Base-by-base conservation (phyloP, 257 asterid genomes). In the Przewalskia tangutica region DNA sequence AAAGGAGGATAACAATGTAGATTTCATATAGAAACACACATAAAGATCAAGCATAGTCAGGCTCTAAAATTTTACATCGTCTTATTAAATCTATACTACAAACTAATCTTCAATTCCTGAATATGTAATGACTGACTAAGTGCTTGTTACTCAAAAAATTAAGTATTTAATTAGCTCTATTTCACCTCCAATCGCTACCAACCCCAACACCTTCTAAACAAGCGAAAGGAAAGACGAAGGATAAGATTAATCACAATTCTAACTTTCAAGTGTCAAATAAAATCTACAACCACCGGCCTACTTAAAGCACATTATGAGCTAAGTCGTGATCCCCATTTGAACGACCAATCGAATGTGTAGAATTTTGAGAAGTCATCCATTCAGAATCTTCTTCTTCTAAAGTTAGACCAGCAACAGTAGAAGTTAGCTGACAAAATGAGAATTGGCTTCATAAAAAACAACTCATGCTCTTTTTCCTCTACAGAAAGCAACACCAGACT, bases 271-370 rank as follows among this genome's bases (percentile, higher is more conserved):
- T 40, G 48, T 59, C 75, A 63, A 60, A 80, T 32, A n/a, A 34
- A 54, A 48, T 14, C n/a, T 4, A 60, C 13, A 79, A 50, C 64
- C 23, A 16, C 8, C 59, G 55, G 77, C 84, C 14, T 83, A 93
- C 98, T 95, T 90, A 97, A 77, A 92, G 90, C 77, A 95, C 97
- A 5, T 90, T 83, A 83, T 77, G 89, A 82, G 90, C 90, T 66
- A 95, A 85, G 88, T 95, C 99, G 6, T 84, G 91, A 86, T 86
- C 87, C 82, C 97, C 98, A 75, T 95, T 92, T 55, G 93, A 93
- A 85, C 3, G 58, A 66, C 98, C 97, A 83, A 95, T 95, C 11
- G 95, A 8, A 87, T 84, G 91, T 67, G 88, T 76, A 77, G 90
- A 63, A 73, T 86, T 86, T 81, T 80, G 85, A 53, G 86, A 54